Evolutionary conservation across 1,284 basidiomycete genomes (phyloP).

Genomic region (Sporisorium exsertum): DNA sequence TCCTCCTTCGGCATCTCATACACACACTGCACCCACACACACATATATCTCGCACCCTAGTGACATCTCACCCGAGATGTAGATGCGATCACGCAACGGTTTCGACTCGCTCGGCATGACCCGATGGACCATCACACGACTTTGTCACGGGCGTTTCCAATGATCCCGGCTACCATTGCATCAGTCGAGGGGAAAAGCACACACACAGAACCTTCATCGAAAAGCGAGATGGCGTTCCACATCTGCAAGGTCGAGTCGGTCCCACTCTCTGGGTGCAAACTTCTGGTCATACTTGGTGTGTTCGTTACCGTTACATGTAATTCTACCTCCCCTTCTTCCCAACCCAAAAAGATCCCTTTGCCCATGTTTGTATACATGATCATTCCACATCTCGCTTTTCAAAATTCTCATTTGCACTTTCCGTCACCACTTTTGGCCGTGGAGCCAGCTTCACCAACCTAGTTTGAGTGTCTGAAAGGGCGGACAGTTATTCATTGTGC

Average conservation of each 20-base stretch:
- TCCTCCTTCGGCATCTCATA: constrained; percentile 12
- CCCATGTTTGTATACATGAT: constrained; percentile 13
- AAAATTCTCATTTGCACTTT: constrained; percentile 7
- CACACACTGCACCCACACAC: constrained; percentile 1
- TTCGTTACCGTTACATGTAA: constrained; percentile 31
- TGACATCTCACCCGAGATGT: not conserved
- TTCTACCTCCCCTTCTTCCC: constrained; percentile 24
- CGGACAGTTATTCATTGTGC: not conserved
- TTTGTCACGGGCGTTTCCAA: not conserved
- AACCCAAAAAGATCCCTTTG: constrained; percentile 17
- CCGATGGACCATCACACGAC: not conserved
- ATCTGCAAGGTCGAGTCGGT: not conserved
- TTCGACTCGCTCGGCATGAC: not conserved
- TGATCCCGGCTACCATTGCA: not conserved
- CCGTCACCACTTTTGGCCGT: not conserved
- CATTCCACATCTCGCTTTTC: constrained; percentile 43
- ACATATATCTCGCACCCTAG: not conserved
- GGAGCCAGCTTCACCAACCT: not conserved
- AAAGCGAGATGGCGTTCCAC: constrained; percentile 43
- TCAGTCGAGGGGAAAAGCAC: constrained; percentile 9
- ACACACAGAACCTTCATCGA: constrained; percentile 23
- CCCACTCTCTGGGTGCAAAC: not conserved
- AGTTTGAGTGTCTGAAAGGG: not conserved
- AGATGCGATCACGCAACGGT: constrained; percentile 19
- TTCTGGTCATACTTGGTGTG: not conserved